phyloP scores from a whole-genome alignment of 2,329 filamentous ascomycete species.

The Torrubiella hemipterigena region DNA sequence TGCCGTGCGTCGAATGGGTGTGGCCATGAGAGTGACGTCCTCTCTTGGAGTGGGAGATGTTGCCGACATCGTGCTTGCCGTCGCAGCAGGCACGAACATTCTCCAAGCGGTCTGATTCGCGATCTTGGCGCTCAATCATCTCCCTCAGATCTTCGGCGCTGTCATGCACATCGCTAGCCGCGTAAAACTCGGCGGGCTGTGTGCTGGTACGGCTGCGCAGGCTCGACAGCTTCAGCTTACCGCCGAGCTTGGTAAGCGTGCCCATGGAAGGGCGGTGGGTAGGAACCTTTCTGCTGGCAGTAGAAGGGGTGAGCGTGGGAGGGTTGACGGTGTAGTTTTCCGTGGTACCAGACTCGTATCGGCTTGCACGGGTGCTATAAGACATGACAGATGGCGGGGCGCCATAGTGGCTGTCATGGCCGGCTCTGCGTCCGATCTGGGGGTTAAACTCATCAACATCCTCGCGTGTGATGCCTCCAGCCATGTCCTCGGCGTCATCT shows the following conservation, averaged over 20 bases:
- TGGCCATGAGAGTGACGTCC: conserved; percentile 11
- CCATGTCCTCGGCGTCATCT: conserved; percentile 47
- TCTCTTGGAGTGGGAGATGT: conserved; percentile 5
- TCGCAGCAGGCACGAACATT: conserved; percentile 97
- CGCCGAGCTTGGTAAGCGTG: conserved; percentile 47
- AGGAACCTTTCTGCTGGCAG: conserved; percentile 12
- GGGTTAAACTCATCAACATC: conserved; percentile 78
- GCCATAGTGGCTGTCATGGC: conserved; percentile 32
- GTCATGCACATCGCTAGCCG: conserved; percentile 54
- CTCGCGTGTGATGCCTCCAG: conserved; percentile 44
- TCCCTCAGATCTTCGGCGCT: conserved; percentile 73
- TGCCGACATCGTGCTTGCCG: conserved; percentile 45
- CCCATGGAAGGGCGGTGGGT: conserved; percentile 23
- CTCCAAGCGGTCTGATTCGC: conserved; percentile 70
- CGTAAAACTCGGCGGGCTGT: conserved; percentile 39
- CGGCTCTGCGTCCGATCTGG: conserved; percentile 25
- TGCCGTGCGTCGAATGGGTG: conserved; percentile 3
- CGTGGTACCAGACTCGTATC: conserved; percentile 51
- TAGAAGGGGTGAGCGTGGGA: conserved; percentile 44
- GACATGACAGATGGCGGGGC: conserved; percentile 65
- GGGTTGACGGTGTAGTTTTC: conserved; percentile 36
- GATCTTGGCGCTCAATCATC: conserved; percentile 67
- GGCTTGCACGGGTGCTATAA: conserved; percentile 62
- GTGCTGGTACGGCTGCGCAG: conserved; percentile 37
- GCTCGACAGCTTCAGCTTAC: conserved; percentile 46